phyloP scores from a whole-genome alignment of 345 rosid species.

The Dovyalis caffra region DNA sequence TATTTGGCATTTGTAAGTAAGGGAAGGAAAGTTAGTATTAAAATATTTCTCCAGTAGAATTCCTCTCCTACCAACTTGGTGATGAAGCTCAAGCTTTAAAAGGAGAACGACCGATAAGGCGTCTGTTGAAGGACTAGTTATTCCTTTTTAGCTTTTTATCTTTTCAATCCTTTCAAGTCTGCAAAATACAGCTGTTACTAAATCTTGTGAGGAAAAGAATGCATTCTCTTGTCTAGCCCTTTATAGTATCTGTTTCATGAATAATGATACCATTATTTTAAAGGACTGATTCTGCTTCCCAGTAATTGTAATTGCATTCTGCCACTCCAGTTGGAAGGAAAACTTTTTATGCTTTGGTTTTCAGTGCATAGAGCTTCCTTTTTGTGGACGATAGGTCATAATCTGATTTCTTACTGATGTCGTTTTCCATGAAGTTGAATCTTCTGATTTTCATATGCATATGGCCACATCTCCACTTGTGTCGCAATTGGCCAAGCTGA shows the following conservation, averaged over 20 bases:
- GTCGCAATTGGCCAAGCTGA: slow-evolving; percentile 10
- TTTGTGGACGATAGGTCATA: not conserved
- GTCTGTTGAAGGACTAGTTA: not conserved
- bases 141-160: not conserved
- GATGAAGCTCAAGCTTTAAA: not conserved
- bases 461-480: slow-evolving; percentile 6
- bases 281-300: not conserved
- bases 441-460: no score
- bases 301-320: not conserved
- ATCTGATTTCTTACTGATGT: not conserved
- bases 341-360: not conserved
- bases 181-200: not conserved
- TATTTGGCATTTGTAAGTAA: no score
- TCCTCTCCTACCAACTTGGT: not conserved
- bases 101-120: not conserved
- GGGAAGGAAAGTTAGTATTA: no score
- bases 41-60: no score
- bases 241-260: no score
- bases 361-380: not conserved
- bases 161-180: not conserved
- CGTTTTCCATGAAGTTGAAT: slow-evolving; percentile 3
- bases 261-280: no score
- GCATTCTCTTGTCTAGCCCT: not conserved
- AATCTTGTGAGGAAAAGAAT: not conserved
- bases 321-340: not conserved